A percentile compares a stretch with the other conserved stretches of the same genome.
Evolutionary conservation across 2,329 filamentous ascomycete genomes (phyloP).

Genomic region (Colletotrichum tamarilloi): DNA sequence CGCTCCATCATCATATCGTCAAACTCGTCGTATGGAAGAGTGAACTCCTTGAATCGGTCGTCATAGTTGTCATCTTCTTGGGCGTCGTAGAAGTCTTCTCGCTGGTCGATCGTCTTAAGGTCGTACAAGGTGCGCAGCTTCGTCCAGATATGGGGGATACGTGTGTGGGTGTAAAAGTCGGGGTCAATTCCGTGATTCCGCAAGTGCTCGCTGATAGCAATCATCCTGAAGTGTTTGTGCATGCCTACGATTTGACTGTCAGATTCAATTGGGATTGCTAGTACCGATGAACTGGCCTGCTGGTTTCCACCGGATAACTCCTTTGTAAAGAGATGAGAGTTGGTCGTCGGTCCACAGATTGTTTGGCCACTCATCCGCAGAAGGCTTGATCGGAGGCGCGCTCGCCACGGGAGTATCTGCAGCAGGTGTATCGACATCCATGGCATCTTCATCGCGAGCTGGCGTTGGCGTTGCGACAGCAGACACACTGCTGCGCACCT

Average conservation of each 20-base stretch:
- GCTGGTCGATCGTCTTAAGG: slow-evolving; percentile 85
- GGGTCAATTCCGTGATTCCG: slow-evolving; percentile 84
- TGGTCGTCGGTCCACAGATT: slow-evolving; percentile 97
- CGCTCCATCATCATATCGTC: slow-evolving; percentile 59
- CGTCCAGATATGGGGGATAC: slow-evolving; percentile 90
- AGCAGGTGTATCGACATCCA: slow-evolving; percentile 68
- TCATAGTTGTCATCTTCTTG: slow-evolving; percentile 68
- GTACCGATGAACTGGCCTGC: slow-evolving; percentile 69
- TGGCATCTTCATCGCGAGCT: slow-evolving; percentile 67
- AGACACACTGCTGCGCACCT: slow-evolving; percentile 65
- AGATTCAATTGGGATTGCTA: slow-evolving; percentile 36
- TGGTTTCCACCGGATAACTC: slow-evolving; percentile 95
- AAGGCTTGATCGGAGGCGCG: slow-evolving; percentile 53
- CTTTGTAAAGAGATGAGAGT: slow-evolving; percentile 91
- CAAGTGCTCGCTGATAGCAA: slow-evolving; percentile 84
- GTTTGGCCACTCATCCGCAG: slow-evolving; percentile 55
- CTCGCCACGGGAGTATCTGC: slow-evolving; percentile 59
- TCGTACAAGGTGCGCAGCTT: slow-evolving; percentile 89
- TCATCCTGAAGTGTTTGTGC: slow-evolving; percentile 94
- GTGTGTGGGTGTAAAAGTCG: slow-evolving; percentile 79
- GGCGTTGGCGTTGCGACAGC: slow-evolving; percentile 68
- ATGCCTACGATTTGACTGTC: slow-evolving; percentile 67
- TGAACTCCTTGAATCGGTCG: slow-evolving; percentile 74
- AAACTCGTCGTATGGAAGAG: slow-evolving; percentile 64
- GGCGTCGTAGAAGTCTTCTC: slow-evolving; percentile 71